A percentile compares a stretch with the other conserved stretches of the same genome.
phyloP scores from a whole-genome alignment of 352 stramenopile genomes.

The Phytophthora boehmeriae region DNA sequence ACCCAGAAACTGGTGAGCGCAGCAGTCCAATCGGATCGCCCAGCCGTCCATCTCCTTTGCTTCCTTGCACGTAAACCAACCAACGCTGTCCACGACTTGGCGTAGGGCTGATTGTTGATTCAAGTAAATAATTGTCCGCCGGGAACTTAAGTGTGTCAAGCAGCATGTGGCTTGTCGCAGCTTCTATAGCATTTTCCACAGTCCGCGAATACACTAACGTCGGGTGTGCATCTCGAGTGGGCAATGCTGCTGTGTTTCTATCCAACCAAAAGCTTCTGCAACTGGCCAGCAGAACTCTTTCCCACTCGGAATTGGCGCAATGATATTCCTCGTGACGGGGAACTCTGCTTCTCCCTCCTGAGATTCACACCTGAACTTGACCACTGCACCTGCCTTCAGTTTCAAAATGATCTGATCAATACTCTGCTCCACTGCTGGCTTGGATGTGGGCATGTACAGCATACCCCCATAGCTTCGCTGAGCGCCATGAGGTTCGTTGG shows the following conservation, averaged over 20 bases:
- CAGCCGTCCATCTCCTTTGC: constrained; percentile 79
- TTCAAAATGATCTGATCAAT: constrained; percentile 87
- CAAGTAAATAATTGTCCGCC: constrained; percentile 75
- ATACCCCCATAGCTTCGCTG: constrained; percentile 87
- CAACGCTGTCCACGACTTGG: constrained; percentile 79
- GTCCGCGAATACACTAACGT: constrained; percentile 71
- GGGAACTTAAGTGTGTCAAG: constrained; percentile 90
- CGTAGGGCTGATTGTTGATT: constrained; percentile 57
- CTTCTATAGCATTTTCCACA: constrained; percentile 81
- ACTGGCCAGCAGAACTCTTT: constrained; percentile 88
- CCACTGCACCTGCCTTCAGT: constrained; percentile 79
- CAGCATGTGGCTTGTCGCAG: constrained; percentile 86
- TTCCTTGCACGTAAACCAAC: constrained; percentile 84
- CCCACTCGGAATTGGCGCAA: constrained; percentile 70
- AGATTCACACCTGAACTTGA: constrained; percentile 82
- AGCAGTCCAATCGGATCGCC: constrained; percentile 87
- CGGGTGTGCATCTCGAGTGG: constrained; percentile 76
- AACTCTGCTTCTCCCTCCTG: constrained; percentile 56
- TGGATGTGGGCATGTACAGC: constrained; percentile 85
- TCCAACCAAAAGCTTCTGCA: constrained; percentile 85
- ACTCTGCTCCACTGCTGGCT: constrained; percentile 78
- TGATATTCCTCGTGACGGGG: constrained; percentile 60
- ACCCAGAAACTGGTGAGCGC: constrained; percentile 32
- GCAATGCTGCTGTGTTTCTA: constrained; percentile 76
- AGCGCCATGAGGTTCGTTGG: constrained; percentile 85